phyloP scores from a whole-genome alignment of 140 eudicot species.

The Flaveria floridana region DNA sequence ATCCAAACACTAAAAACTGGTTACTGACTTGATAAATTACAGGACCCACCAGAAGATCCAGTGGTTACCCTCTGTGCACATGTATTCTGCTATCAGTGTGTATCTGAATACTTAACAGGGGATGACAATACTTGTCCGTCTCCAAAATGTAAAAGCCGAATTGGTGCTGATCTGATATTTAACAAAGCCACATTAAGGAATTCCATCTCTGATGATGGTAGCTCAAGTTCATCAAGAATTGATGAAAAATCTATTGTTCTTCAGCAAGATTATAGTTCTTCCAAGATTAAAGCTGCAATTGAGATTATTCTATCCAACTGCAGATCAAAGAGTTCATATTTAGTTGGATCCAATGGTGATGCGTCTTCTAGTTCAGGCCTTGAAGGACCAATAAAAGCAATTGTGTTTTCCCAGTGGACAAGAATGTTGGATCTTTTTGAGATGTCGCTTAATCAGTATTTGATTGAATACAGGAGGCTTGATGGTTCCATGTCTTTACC shows the following conservation, averaged over 20 bases:
- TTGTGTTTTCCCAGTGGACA: conserved; percentile 90
- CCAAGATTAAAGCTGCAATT: conserved; percentile 66
- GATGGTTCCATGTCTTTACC: conserved; percentile 86
- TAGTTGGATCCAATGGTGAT: conserved; percentile 34
- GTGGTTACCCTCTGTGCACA: conserved; percentile 79
- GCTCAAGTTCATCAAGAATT: conserved; percentile 34
- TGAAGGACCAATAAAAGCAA: conserved; percentile 61
- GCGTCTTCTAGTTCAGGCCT: conserved; percentile 30
- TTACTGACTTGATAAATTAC: conserved; percentile 19
- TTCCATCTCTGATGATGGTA: conserved; percentile 46
- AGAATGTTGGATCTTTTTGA: conserved; percentile 78
- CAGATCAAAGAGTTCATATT: conserved; percentile 30
- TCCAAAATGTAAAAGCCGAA: conserved; percentile 60
- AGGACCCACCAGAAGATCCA: conserved; percentile 97
- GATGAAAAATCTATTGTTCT: conserved; percentile 45
- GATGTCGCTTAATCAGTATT: conserved; percentile 43
- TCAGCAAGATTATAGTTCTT: conserved; percentile 55
- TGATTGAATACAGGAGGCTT: conserved; percentile 65
- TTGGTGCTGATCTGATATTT: conserved; percentile 61
- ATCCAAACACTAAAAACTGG: neutral
- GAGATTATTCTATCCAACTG: conserved; percentile 55
- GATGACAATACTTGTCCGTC: conserved; percentile 81
- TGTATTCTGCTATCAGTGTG: conserved; percentile 88
- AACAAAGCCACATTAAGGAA: conserved; percentile 59
- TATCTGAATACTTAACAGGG: conserved; percentile 64